These are phyloP conservation scores for Botrytis pseudocinerea DNA, from an alignment of 2,329 filamentous ascomycete species.

Conservation along the genomic window DNA sequence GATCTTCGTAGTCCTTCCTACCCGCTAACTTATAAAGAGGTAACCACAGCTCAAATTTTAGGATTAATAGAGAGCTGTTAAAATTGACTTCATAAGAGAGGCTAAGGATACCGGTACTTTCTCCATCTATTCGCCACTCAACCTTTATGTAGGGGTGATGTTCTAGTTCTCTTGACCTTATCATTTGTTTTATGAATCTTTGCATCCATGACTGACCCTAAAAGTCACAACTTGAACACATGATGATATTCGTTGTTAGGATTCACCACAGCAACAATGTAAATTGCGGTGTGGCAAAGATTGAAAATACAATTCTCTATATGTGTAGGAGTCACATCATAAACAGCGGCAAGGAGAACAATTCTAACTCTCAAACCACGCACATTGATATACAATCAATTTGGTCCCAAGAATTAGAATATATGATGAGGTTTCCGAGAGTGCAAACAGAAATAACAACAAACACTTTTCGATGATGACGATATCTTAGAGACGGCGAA, in stretches of 20 bases:
- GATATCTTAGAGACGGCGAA: not conserved
- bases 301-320: no score
- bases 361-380: not conserved
- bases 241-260: not conserved
- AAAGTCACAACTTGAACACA: no score
- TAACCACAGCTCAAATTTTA: not conserved
- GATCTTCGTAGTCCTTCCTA: not conserved
- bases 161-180: not conserved
- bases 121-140: not conserved
- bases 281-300: not conserved
- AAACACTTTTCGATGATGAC: not conserved
- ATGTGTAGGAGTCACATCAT: not conserved
- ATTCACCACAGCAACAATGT: not conserved
- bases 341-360: not conserved
- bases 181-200: not conserved
- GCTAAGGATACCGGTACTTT: rapidly evolving
- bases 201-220: not conserved
- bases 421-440: rapidly evolving
- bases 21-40: not conserved
- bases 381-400: not conserved
- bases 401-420: not conserved
- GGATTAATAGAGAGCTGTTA: not conserved
- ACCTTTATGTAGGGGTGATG: not conserved
- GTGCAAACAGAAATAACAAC: not conserved
- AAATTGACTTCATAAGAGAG: no score